These are phyloP conservation scores for Dothidotthia symphoricarpi DNA, from an alignment of 2,329 filamentous ascomycete genomes.

Conservation along the genomic window DNA sequence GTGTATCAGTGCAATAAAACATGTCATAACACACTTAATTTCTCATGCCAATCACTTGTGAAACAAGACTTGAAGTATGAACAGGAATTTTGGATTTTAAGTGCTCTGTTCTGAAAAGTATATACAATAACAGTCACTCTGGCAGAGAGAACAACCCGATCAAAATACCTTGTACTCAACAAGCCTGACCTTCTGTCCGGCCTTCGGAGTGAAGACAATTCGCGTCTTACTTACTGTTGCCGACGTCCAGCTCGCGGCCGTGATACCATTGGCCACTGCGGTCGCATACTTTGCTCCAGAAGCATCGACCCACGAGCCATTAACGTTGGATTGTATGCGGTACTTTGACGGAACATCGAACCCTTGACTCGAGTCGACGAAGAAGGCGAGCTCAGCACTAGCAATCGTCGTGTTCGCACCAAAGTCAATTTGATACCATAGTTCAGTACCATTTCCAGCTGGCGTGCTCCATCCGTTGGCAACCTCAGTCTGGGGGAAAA, in stretches of 20 bases:
- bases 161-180: slow-evolving; percentile 43
- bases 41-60: too few species aligned
- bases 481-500: slow-evolving; percentile 38
- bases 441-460: slow-evolving; percentile 23
- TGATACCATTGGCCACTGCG: slow-evolving; percentile 41
- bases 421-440: slow-evolving; percentile 44
- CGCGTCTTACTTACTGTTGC: slow-evolving; percentile 28
- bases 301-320: slow-evolving; percentile 32
- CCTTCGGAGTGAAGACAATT: slow-evolving; percentile 35
- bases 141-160: too few species aligned
- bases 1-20: too few species aligned
- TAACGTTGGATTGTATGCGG: slow-evolving; percentile 25
- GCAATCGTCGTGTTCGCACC: slow-evolving; percentile 25
- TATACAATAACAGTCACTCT: too few species aligned
- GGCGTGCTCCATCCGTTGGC: slow-evolving; percentile 43
- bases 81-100: too few species aligned
- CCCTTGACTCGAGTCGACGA: slow-evolving; percentile 26
- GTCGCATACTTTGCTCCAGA: slow-evolving; percentile 17
- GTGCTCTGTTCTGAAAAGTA: too few species aligned
- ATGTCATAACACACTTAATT: too few species aligned
- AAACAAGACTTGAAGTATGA: too few species aligned
- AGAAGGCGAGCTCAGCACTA: slow-evolving; percentile 42
- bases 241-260: slow-evolving; percentile 31
- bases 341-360: slow-evolving; percentile 35
- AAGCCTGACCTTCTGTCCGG: slow-evolving; percentile 35